Base-by-base conservation (phyloP, 495 filamentous ascomycete genomes). In the Xylaria cubensis region DNA sequence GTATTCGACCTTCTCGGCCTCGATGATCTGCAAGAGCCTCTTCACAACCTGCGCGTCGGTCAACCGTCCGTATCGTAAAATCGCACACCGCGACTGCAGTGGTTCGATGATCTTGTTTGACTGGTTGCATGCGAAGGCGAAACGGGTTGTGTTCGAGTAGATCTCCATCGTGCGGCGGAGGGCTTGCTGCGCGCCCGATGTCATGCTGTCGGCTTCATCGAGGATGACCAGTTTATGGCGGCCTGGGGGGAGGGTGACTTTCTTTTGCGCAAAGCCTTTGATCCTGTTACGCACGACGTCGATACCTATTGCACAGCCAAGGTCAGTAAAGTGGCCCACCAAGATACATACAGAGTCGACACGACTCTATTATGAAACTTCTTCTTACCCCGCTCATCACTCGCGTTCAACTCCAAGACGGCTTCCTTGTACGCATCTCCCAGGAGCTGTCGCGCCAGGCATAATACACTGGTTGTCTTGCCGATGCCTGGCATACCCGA, bases 81-180 rank as follows among this genome's bases (percentile, higher is more conserved):
- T 98, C 5, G 96, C 96, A 78, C 96, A 99, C 67, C 96, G 90
- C 15, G 94, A 97, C 81, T 99, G 96, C 53, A 99, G 84, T 10
- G 96, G 97, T 81, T 99, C 96, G 83, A 99, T 99, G 80, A 99
- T 98, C 84, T 98, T 99, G 84, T 98, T 99, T 69, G 92, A 94
- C 81, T 97, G 94, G 81, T 99, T 99, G 86, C 97, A 98, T 10
- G 96, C 96, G 76, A 99, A 98, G 0, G 96, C 97, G 81, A 99
- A 99, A 72, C 96, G 90, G 36, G 96, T 99, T 1, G 96, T 99
- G 42, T 93, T 90, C 17, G 92, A 94, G 85, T 99, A 98, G 74
- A 99, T 99, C 84, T 99, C 96, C 96, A 99, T 99, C 2, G 96
- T 99, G 44, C 96, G 88, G 26, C 96, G 91, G 32, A 99, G 87